Evolutionary conservation across 306 rosid species (phyloP).

Genomic region (Quercus agrifolia): DNA sequence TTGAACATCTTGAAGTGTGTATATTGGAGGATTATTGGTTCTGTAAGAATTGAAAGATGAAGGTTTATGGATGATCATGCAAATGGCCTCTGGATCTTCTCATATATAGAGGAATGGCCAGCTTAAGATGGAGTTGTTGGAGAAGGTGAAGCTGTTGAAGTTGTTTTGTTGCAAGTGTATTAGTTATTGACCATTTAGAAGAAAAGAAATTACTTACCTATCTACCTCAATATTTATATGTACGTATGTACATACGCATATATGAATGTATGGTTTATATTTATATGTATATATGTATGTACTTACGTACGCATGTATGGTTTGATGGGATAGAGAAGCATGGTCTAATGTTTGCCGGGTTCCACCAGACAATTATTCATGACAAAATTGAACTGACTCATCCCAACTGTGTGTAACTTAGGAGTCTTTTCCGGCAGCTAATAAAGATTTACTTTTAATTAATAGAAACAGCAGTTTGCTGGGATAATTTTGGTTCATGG

Average conservation of each 20-base stretch:
- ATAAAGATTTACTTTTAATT: neutral
- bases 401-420: neutral
- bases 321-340: neutral
- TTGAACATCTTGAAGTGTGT: constrained; percentile 22
- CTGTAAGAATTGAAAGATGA: neutral
- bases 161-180: constrained; percentile 3
- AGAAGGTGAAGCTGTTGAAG: constrained; percentile 31
- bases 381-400: neutral
- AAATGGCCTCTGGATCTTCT: neutral
- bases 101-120: constrained; percentile 9
- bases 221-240: too few relatives aligned
- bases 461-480: neutral
- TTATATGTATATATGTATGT: too few relatives aligned
- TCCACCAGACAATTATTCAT: neutral
- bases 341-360: neutral
- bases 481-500: neutral
- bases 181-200: neutral
- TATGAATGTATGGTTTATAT: too few relatives aligned
- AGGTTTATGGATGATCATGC: neutral
- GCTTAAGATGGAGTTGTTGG: constrained; percentile 28
- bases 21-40: neutral
- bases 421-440: neutral
- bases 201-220: too few relatives aligned
- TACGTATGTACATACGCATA: too few relatives aligned
- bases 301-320: too few relatives aligned